Evolutionary conservation across 176 grass and related monocot species (phyloP).

Genomic region (Bothriochloa decipiens): DNA sequence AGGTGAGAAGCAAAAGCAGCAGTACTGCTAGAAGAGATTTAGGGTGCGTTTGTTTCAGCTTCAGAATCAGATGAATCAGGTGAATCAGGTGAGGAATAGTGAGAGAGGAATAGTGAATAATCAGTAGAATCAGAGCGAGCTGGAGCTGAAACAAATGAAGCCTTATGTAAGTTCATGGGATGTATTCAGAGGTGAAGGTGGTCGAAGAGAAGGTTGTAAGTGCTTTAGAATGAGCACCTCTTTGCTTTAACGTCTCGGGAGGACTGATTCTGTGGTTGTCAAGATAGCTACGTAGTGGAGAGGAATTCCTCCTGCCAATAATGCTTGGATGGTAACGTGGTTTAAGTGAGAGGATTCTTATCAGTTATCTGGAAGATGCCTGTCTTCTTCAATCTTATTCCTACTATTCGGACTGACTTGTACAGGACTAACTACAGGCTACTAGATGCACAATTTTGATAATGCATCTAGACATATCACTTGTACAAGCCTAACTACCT

Average conservation of each 20-base stretch:
- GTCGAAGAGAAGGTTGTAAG: neutral
- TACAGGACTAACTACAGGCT: neutral
- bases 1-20: slow-evolving; percentile 24
- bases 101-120: too few species aligned
- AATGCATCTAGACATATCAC: too few species aligned
- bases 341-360: neutral
- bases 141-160: too few species aligned
- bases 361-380: neutral
- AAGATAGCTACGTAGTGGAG: neutral
- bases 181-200: slow-evolving; percentile 12
- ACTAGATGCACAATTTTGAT: too few species aligned
- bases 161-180: slow-evolving; percentile 4
- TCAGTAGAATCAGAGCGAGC: too few species aligned
- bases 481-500: too few species aligned
- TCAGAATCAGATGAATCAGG: too few species aligned
- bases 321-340: neutral
- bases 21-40: neutral
- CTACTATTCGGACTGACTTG: neutral
- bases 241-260: neutral
- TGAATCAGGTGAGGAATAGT: too few species aligned
- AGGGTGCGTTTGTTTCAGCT: too few species aligned
- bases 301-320: slow-evolving; percentile 11
- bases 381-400: neutral
- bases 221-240: neutral
- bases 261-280: neutral